Percentiles rank a stretch among this genome's conserved stretches.
Evolutionary conservation across 495 filamentous ascomycete species (phyloP).

Genomic region (Trypethelium eluteriae): DNA sequence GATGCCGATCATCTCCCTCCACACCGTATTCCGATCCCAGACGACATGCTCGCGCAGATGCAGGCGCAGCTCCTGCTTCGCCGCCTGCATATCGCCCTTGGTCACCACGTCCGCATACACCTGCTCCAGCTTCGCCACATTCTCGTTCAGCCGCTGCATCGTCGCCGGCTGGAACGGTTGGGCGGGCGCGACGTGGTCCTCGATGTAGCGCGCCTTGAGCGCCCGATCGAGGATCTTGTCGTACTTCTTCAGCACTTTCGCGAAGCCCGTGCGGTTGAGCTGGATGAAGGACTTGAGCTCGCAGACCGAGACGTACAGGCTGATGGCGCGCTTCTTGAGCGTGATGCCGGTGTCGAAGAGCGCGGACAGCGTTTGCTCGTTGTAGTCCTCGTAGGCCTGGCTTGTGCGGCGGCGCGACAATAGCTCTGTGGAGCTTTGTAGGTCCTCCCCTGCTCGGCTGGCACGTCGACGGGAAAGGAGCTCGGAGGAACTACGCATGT

Average conservation of each 20-base stretch:
- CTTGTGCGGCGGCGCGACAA: conserved; percentile 48
- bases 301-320: conserved; percentile 85
- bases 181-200: conserved; percentile 58
- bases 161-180: conserved; percentile 70
- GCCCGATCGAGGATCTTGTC: conserved; percentile 87
- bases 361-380: conserved; percentile 58
- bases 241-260: conserved; percentile 95
- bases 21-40: conserved; percentile 98
- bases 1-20: conserved; percentile 97
- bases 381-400: conserved; percentile 60
- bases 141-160: conserved; percentile 57
- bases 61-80: conserved; percentile 76
- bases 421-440: conserved; percentile 50
- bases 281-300: conserved; percentile 94
- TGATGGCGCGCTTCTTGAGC: conserved; percentile 81
- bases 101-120: conserved; percentile 77
- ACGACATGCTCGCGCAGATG: conserved; percentile 95
- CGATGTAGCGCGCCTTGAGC: conserved; percentile 67
- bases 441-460: conserved; percentile 37
- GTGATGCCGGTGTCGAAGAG: conserved; percentile 76
- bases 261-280: conserved; percentile 91
- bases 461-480: conserved; percentile 16
- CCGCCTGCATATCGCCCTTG: conserved; percentile 62
- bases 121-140: conserved; percentile 64
- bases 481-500: conserved; percentile 22